Evolutionary conservation across 805 yeast species (phyloP), one percentile per base, ranked within the genome.

Genomic region (Pichia membranifaciens): DNA sequence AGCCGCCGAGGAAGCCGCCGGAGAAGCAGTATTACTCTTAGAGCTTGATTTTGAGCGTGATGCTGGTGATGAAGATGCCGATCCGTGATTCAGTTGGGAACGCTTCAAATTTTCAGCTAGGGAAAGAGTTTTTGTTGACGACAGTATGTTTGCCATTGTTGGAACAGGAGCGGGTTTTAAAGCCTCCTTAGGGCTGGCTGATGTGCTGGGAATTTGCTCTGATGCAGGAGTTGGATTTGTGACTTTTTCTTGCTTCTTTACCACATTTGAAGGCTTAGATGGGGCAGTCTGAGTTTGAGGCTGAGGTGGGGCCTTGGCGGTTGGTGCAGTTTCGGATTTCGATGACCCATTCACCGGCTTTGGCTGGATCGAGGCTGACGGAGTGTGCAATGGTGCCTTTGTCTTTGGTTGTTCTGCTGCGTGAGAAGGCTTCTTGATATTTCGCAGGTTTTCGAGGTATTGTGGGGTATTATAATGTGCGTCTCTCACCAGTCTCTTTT

Each of bases 401-500:
- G 37, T 20, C 21, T 31, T 22, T 9, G 25, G 22, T 20, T 18
- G 16, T 13, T 34, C 18, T 3, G 22, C 35, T 32, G n/a, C 8
- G 12, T 22, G 7, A n/a, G 18, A n/a, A 21, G 21, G 44, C 23
- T 21, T 22, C 4, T 29, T 29, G 9, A 17, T 31, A 15, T 10
- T 23, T 18, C 38, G 43, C 12, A 38, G 37, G 23, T 21, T 15
- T 35, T 46, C 41, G 5, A 40, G 12, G 4, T 40, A 39, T 31
- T 41, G 35, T 10, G 43, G 40, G 23, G 43, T 41, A 33, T 36
- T 41, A 38, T 59, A 58, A 13, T 52, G 44, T 1, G 58, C 45
- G 44, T 58, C 52, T 25, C 41, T 39, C 10, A 38, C 17, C 16
- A 52, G 42, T 51, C 67, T 54, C 44, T 58, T 56, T 23, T 53